Evolutionary conservation across 2,329 filamentous ascomycete species (phyloP).

Genomic region (Aspergillus ochraceoroseus): DNA sequence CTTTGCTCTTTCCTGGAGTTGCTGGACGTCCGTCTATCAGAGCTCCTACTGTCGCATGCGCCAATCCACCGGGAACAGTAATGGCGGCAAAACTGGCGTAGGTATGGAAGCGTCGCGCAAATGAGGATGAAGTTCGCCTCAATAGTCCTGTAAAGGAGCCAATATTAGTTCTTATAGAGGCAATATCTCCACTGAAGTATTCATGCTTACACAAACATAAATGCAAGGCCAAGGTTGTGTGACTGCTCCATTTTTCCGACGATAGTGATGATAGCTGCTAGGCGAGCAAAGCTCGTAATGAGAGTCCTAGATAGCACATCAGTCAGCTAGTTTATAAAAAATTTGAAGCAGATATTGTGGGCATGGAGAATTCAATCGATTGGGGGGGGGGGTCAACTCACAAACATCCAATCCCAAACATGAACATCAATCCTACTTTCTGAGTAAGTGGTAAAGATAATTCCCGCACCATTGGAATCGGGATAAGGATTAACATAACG

Average conservation of each 20-base stretch:
- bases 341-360: too few species aligned
- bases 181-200: too few species aligned
- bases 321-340: too few species aligned
- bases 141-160: background rate
- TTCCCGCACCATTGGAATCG: slow-evolving; percentile 15
- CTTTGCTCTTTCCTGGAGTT: too few species aligned
- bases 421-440: slow-evolving; percentile 18
- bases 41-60: background rate
- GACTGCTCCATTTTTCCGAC: background rate
- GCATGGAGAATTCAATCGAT: too few species aligned
- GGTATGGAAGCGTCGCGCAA: background rate
- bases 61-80: background rate
- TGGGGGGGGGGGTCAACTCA: slow-evolving; percentile 5
- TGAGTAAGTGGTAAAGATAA: slow-evolving; percentile 16
- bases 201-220: background rate
- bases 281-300: background rate
- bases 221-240: background rate
- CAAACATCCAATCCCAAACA: slow-evolving; percentile 21
- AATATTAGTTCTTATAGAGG: background rate
- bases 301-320: background rate
- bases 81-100: background rate
- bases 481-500: slow-evolving; percentile 21
- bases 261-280: background rate
- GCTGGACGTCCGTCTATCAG: background rate
- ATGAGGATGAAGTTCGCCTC: slow-evolving; percentile 1